Evolutionary conservation across 768 basidiomycete genomes (phyloP).

Genomic region (Termitomyces sp.): DNA sequence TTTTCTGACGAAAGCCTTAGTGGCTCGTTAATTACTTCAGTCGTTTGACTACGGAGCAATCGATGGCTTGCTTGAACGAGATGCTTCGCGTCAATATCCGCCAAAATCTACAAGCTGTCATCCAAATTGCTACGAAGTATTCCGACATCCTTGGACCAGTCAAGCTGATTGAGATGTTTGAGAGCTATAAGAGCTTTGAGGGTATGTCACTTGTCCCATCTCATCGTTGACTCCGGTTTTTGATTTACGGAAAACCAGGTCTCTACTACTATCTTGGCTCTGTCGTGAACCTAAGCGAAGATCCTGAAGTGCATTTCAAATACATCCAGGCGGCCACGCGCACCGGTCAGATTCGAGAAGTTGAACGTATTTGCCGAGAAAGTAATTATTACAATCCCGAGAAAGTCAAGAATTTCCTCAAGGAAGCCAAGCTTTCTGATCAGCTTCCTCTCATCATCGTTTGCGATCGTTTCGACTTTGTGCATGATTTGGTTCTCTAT

Average conservation of each 20-base stretch:
- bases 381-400: constrained; percentile 98
- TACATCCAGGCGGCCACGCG: constrained; percentile 98
- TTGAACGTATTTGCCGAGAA: constrained; percentile 97
- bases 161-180: constrained; percentile 98
- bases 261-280: constrained; percentile 99
- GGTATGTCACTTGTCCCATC: constrained; percentile 36
- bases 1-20: constrained; percentile 26
- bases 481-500: constrained; percentile 97
- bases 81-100: constrained; percentile 97
- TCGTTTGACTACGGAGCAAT: constrained; percentile 93
- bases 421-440: constrained; percentile 94
- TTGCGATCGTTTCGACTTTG: constrained; percentile 99
- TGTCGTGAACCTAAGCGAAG: constrained; percentile 93
- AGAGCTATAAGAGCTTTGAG: constrained; percentile 96
- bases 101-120: constrained; percentile 93
- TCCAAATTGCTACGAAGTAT: constrained; percentile 98
- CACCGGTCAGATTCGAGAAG: constrained; percentile 97
- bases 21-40: constrained; percentile 99
- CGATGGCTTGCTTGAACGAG: constrained; percentile 93
- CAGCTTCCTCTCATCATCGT: constrained; percentile 99
- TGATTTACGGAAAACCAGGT: constrained; percentile 33
- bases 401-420: constrained; percentile 99
- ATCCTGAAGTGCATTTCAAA: constrained; percentile 98
- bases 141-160: constrained; percentile 96
- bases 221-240: not conserved